Conservation (phyloP, 2,329 filamentous ascomycete genomes). For the Aspergillus felis region DNA sequence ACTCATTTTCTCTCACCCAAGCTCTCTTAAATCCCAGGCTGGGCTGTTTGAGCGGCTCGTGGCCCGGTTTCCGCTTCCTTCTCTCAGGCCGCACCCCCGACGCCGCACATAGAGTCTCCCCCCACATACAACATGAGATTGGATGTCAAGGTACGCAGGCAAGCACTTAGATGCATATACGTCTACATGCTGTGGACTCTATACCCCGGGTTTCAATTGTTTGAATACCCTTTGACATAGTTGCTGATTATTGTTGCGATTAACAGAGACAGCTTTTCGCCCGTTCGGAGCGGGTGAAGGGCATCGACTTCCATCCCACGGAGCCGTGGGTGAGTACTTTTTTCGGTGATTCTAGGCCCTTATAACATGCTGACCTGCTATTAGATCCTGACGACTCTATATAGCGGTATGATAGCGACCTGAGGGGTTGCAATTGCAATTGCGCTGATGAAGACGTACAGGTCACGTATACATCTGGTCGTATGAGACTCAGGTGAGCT, state of each 20-base stretch:
- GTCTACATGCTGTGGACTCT: background rate
- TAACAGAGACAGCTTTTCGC: slow-evolving; percentile 73
- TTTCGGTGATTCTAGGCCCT: slow-evolving; percentile 1
- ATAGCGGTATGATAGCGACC: slow-evolving; percentile 66
- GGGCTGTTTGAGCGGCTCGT: slow-evolving; percentile 34
- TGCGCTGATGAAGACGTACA: slow-evolving; percentile 45
- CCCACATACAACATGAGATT: slow-evolving; percentile 50
- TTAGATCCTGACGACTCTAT: slow-evolving; percentile 81
- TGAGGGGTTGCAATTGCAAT: slow-evolving; percentile 1
- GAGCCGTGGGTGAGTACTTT: slow-evolving; percentile 75
- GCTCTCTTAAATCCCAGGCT: slow-evolving; percentile 13
- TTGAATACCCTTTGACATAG: slow-evolving; percentile 2
- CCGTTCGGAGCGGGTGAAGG: slow-evolving; percentile 92
- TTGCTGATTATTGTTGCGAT: slow-evolving; percentile 38
- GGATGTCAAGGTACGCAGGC: slow-evolving; percentile 54
- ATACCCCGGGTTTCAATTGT: background rate
- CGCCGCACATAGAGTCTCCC: slow-evolving; percentile 32
- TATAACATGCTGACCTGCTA: slow-evolving; percentile 19
- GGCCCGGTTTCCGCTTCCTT: slow-evolving; percentile 26
- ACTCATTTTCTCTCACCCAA: slow-evolving; percentile 8
- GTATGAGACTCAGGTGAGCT: slow-evolving; percentile 74
- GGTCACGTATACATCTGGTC: slow-evolving; percentile 99
- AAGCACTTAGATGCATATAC: background rate
- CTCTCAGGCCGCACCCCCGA: slow-evolving; percentile 25
- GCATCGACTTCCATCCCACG: slow-evolving; percentile 93